These are phyloP conservation scores for Fusarium sp. DNA, from an alignment of 2,329 filamentous ascomycete species.

Conservation along the genomic window DNA sequence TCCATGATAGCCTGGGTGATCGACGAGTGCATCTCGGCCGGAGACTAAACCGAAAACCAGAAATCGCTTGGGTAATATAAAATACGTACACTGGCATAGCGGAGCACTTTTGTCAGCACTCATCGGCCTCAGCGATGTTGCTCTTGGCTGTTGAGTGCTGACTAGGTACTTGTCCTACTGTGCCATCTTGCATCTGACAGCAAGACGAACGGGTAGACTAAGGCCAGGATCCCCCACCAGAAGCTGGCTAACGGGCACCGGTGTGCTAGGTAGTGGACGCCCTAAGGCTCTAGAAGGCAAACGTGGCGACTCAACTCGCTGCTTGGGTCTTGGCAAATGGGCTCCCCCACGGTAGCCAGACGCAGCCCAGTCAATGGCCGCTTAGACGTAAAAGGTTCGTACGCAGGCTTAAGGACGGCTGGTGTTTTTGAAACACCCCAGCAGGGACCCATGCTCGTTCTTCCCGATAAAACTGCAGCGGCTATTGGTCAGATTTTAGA, in stretches of 20 bases:
- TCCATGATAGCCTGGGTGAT: conserved; percentile 19
- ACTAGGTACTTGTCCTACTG: conserved; percentile 18
- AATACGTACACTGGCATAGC: conserved; percentile 5
- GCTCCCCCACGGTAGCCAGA: conserved; percentile 40
- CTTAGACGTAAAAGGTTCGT: conserved; percentile 40
- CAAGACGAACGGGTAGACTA: conserved; percentile 53
- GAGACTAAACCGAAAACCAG: conserved; percentile 37
- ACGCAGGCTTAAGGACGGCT: conserved; percentile 37
- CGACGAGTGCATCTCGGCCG: conserved; percentile 35
- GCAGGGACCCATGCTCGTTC: conserved; percentile 47
- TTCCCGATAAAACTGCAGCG: conserved; percentile 43
- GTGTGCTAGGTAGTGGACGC: conserved; percentile 42
- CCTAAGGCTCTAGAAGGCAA: conserved; percentile 41
- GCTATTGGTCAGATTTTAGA: conserved; percentile 55
- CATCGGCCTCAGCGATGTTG: not conserved
- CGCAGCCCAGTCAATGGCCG: conserved; percentile 37
- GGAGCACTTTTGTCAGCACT: conserved; percentile 44
- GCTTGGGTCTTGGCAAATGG: conserved; percentile 41
- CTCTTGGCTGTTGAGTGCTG: too few relatives aligned
- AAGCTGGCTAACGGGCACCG: conserved; percentile 46
- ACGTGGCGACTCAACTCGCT: conserved; percentile 45
- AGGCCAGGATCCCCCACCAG: conserved; percentile 50
- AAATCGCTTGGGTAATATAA: conserved; percentile 1
- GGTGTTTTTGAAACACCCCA: conserved; percentile 51
- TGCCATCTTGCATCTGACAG: conserved; percentile 50